Percentiles rank a stretch among this genome's conserved stretches.
Conservation (phyloP, 495 filamentous ascomycete genomes). For the Penicillium arizonense region DNA sequence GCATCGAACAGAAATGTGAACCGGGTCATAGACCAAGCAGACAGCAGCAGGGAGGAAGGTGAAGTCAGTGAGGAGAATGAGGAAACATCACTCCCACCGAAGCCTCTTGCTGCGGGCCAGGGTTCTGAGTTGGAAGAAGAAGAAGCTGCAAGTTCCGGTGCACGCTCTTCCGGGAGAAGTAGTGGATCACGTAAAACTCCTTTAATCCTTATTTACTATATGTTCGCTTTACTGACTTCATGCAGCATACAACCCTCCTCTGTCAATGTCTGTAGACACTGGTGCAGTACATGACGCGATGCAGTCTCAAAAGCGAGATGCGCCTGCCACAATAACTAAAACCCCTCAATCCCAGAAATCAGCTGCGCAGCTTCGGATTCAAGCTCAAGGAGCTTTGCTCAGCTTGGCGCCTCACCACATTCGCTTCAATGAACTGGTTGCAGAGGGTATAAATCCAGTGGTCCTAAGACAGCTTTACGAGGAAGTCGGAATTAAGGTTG, state of each 20-base stretch:
- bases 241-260: slow-evolving; percentile 43
- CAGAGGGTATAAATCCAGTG: slow-evolving; percentile 66
- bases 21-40: slow-evolving; percentile 3
- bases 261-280: slow-evolving; percentile 26
- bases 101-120: not conserved
- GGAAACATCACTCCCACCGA: slow-evolving; percentile 28
- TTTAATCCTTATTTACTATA: not conserved
- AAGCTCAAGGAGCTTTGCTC: slow-evolving; percentile 67
- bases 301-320: slow-evolving; percentile 11
- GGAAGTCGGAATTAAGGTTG: slow-evolving; percentile 56
- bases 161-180: slow-evolving; percentile 25
- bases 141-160: slow-evolving; percentile 23
- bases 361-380: slow-evolving; percentile 54
- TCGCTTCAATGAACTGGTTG: slow-evolving; percentile 64
- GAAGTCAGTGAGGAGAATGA: slow-evolving; percentile 69
- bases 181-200: slow-evolving; percentile 38
- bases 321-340: not conserved
- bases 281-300: slow-evolving; percentile 14
- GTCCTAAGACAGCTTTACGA: slow-evolving; percentile 63
- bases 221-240: slow-evolving; percentile 16
- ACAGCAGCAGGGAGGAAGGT: slow-evolving; percentile 60
- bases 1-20: slow-evolving; percentile 5
- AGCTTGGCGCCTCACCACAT: slow-evolving; percentile 63
- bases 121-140: slow-evolving; percentile 27
- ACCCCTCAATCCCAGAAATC: slow-evolving; percentile 16